Conservation (phyloP, 805 yeast genomes). For the Pichia rugopelliculosa region DNA sequence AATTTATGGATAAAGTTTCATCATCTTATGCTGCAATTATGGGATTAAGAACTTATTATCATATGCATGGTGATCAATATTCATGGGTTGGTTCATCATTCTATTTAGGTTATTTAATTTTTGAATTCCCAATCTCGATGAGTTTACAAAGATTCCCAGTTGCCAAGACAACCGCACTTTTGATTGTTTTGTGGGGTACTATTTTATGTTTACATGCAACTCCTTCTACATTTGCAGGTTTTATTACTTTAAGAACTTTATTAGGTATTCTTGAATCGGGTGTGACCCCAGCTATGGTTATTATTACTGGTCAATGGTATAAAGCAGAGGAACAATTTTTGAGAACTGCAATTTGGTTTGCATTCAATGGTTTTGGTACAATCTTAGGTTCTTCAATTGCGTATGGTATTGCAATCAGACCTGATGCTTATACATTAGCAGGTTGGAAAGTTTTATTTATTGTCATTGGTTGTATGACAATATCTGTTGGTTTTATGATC, state of each 20-base stretch:
- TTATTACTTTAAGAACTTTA: slow-evolving; percentile 40
- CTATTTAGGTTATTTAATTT: slow-evolving; percentile 39
- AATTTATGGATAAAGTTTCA: slow-evolving; percentile 54
- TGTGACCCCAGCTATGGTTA: slow-evolving; percentile 31
- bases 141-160: slow-evolving; percentile 39
- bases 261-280: slow-evolving; percentile 38
- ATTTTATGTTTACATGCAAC: slow-evolving; percentile 41
- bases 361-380: slow-evolving; percentile 25
- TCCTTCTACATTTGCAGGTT: slow-evolving; percentile 39
- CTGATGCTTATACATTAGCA: slow-evolving; percentile 17
- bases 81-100: slow-evolving; percentile 26
- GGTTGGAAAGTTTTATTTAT: slow-evolving; percentile 30
- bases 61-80: slow-evolving; percentile 37
- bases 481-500: slow-evolving; percentile 27
- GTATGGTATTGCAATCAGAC: slow-evolving; percentile 26
- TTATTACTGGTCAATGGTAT: slow-evolving; percentile 28
- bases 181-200: slow-evolving; percentile 37
- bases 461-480: slow-evolving; percentile 28
- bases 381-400: slow-evolving; percentile 28
- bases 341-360: slow-evolving; percentile 27
- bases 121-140: slow-evolving; percentile 45
- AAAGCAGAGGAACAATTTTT: slow-evolving; percentile 28
- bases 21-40: slow-evolving; percentile 48
- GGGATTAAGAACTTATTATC: slow-evolving; percentile 44
- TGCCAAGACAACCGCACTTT: slow-evolving; percentile 30